phyloP scores from a whole-genome alignment of 2,329 filamentous ascomycete genomes.

The Coniochaeta ligniaria region DNA sequence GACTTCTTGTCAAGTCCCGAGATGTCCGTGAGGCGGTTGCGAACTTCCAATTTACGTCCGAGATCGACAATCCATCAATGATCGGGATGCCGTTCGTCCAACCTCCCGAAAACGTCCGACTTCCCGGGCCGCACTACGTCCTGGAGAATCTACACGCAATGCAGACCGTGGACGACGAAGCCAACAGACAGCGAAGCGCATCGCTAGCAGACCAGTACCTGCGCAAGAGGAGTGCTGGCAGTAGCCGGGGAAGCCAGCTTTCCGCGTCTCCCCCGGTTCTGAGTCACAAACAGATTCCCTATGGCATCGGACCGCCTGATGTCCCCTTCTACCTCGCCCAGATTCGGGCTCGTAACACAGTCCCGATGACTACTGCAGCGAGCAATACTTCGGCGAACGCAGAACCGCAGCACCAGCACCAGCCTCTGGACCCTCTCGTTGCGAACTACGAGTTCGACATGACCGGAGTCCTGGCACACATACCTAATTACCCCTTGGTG shows the following conservation, averaged over 20 bases:
- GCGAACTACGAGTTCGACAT: background rate
- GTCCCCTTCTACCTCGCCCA: slow-evolving; percentile 8
- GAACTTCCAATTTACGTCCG: background rate
- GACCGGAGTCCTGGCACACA: background rate
- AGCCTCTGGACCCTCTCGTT: background rate
- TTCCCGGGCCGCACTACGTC: background rate
- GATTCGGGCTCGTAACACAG: slow-evolving; percentile 4
- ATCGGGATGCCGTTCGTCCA: background rate
- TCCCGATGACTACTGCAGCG: background rate
- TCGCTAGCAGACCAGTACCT: background rate
- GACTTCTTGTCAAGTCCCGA: background rate
- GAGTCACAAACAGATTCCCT: background rate
- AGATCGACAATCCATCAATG: background rate
- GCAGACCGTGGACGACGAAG: slow-evolving; percentile 3
- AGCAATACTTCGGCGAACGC: background rate
- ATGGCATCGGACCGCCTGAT: slow-evolving; percentile 3
- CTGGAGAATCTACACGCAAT: slow-evolving; percentile 2
- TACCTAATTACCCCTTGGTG: background rate
- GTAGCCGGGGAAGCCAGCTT: background rate
- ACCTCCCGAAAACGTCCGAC: background rate
- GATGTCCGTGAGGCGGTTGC: background rate
- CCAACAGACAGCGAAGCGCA: background rate
- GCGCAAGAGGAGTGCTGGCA: background rate
- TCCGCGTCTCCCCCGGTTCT: background rate
- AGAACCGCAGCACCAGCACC: background rate